Evolutionary conservation across 2,329 filamentous ascomycete species (phyloP), one percentile per base, ranked within the genome.

Genomic region (Aspergillus sp.): DNA sequence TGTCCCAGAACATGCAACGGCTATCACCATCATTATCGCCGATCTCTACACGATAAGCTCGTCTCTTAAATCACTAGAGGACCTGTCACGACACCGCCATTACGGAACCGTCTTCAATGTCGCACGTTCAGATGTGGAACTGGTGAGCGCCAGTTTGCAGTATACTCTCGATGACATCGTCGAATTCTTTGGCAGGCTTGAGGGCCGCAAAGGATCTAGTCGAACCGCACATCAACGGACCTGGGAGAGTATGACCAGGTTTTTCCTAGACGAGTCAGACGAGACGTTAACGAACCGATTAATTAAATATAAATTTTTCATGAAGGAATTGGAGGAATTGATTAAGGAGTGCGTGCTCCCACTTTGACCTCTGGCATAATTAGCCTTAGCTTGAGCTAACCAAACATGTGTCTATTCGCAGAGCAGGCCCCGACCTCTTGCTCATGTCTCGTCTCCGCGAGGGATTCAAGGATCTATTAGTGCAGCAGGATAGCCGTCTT

Each of bases 41-140:
- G 77, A 83, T 59, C 75, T 86, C 22, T 84, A 82, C 66, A 76
- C 77, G 51, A 80, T 86, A 67, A 82, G 81, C 56, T 75, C 78
- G 48, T 75, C 73, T 8, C 72, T 87, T 22, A 77, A 78, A 46
- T 73, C 72, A 42, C 70, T 86, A 40, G 76, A 82, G 42, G 73
- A 74, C 50, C 69, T 77, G 27, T 69, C 80, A 30, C 71, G 73
- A 13, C 68, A 75, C 56, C 72, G 73, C 27, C 72, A 68, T 15
- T 75, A 77, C 66, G 73, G 67, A 19, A 66, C 68, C 40, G 73
- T 71, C 27, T 73, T 77, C 59, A 63, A 67, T 45, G 68, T 70
- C 44, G 79, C 83, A 50, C 64, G 74, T 19, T 66, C 73, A 13
- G 82, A 86, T 63, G 64, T 85, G 24, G 75, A 77, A 33, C 66